These are phyloP conservation scores for Colletotrichum noveboracense DNA, from an alignment of 2,329 filamentous ascomycete species.

Conservation along the genomic window DNA sequence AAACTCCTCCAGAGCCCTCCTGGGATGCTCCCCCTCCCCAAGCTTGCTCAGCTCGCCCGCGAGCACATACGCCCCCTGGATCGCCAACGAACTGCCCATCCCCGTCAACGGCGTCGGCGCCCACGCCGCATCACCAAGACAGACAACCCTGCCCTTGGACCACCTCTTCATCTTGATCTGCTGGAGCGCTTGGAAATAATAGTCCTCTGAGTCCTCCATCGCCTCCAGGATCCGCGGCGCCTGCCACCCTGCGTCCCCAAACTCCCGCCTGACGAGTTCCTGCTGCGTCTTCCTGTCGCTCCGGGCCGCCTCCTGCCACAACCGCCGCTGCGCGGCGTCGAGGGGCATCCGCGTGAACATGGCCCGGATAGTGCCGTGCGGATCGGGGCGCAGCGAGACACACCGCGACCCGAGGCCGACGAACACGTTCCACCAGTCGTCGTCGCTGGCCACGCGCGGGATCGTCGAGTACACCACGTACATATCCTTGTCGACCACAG, in stretches of 20 bases:
- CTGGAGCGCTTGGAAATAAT: conserved; percentile 46
- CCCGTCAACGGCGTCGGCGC: conserved; percentile 49
- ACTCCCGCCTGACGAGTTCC: conserved; percentile 32
- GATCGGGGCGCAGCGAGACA: not conserved
- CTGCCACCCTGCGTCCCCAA: conserved; percentile 48
- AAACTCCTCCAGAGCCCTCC: conserved; percentile 14
- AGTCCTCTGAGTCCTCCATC: conserved; percentile 38
- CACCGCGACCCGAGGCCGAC: not conserved
- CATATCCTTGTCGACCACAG: conserved; percentile 27
- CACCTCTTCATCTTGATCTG: conserved; percentile 43
- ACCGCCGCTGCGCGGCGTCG: not conserved
- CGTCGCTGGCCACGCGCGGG: conserved; percentile 24
- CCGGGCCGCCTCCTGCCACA: not conserved
- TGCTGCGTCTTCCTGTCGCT: conserved; percentile 35
- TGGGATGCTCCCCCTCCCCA: not conserved
- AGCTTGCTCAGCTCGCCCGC: conserved; percentile 48
- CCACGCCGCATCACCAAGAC: conserved; percentile 54
- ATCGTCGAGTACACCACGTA: conserved; percentile 38
- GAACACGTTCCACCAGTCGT: conserved; percentile 12
- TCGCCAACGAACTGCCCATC: conserved; percentile 46
- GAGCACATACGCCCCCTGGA: conserved; percentile 56
- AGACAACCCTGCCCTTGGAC: conserved; percentile 42
- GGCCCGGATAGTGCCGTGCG: conserved; percentile 13
- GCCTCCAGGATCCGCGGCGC: conserved; percentile 30
- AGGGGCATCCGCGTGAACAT: conserved; percentile 2